Conservation (phyloP, 208 protist genomes). For the Crithidia fasciculata region DNA sequence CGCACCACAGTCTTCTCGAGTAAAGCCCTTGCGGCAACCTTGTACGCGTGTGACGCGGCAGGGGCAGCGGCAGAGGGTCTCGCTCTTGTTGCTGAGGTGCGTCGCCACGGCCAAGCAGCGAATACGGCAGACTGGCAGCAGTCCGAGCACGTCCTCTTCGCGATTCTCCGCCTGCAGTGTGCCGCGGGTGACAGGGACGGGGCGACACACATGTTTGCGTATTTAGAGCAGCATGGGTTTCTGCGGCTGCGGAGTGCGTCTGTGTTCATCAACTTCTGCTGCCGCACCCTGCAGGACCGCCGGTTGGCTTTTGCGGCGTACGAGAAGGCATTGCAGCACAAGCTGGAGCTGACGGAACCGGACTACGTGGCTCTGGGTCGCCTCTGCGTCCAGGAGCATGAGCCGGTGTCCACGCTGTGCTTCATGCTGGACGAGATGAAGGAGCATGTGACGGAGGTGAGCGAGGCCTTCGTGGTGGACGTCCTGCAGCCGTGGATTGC, state of each 20-base stretch:
- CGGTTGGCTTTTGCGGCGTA: conserved; percentile 51
- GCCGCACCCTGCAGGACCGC: conserved; percentile 19
- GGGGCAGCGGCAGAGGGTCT: conserved; percentile 42
- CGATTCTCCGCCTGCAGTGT: conserved; percentile 72
- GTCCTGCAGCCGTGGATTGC: conserved; percentile 61
- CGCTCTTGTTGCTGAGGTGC: conserved; percentile 50
- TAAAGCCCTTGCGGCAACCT: conserved; percentile 47
- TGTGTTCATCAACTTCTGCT: conserved; percentile 61
- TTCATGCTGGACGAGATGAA: conserved; percentile 66
- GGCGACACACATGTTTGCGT: conserved; percentile 63
- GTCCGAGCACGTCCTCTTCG: conserved; percentile 68
- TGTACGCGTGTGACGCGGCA: conserved; percentile 53
- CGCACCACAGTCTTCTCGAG: conserved; percentile 23
- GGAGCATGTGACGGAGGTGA: conserved; percentile 46
- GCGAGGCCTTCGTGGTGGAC: conserved; percentile 33
- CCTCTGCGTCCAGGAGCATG: conserved; percentile 46
- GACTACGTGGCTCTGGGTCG: conserved; percentile 59
- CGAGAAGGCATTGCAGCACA: conserved; percentile 41
- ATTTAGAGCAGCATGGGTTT: conserved; percentile 46
- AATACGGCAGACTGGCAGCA: conserved; percentile 31
- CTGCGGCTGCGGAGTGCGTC: conserved; percentile 64
- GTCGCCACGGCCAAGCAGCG: conserved; percentile 14
- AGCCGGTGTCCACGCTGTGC: conserved; percentile 54
- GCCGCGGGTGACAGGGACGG: conserved; percentile 41
- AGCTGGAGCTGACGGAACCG: conserved; percentile 47